Conservation (phyloP, 2,329 filamentous ascomycete genomes). For the Colletotrichum filicis region DNA sequence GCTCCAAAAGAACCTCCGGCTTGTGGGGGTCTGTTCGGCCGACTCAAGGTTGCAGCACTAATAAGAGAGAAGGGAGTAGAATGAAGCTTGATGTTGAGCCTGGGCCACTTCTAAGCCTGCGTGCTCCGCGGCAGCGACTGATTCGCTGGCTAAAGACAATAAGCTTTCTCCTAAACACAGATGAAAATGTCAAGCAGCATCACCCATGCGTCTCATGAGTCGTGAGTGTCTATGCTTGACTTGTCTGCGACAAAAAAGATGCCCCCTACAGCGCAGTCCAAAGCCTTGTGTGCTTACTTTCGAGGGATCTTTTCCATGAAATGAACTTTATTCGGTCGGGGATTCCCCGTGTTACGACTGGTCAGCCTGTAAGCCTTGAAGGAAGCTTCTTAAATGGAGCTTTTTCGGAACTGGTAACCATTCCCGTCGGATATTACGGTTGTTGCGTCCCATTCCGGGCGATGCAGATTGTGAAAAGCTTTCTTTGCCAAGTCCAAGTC, state of each 20-base stretch:
- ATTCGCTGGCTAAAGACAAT: not conserved
- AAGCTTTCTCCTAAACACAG: slow-evolving; percentile 15
- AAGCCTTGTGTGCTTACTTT: not conserved
- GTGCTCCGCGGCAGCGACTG: not conserved
- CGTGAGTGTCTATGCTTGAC: not conserved
- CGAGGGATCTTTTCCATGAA: not conserved
- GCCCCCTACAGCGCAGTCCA: not conserved
- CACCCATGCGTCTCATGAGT: slow-evolving; percentile 12
- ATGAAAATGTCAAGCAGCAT: not conserved
- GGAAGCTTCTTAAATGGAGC: not conserved
- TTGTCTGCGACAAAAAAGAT: not conserved
- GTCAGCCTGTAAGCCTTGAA: not conserved
- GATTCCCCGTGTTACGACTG: not conserved
- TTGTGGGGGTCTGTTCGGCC: not conserved
- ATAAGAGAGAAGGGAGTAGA: not conserved
- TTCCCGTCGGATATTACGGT: not conserved
- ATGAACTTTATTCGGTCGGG: not conserved
- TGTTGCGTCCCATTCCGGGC: not conserved
- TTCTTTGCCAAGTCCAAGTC: not conserved
- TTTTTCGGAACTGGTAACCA: not conserved
- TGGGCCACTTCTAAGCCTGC: not conserved
- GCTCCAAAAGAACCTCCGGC: not conserved
- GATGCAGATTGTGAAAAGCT: no score
- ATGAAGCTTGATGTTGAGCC: not conserved
- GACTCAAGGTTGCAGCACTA: not conserved